A percentile compares a stretch with the other conserved stretches of the same genome.
Conservation (phyloP, 441 rosid species). For the Arabidopsis hybrid region DNA sequence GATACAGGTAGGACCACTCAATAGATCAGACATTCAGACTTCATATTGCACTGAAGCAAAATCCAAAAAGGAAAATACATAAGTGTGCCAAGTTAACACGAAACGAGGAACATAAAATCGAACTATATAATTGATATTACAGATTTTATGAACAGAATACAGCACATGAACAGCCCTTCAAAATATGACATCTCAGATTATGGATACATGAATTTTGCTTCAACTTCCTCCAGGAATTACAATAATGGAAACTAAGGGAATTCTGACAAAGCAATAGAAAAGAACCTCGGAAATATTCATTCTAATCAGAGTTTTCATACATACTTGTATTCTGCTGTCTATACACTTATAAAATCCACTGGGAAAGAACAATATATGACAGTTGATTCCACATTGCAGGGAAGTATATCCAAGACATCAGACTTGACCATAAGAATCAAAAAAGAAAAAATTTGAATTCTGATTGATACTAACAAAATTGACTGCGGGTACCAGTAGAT, state of each 20-base stretch:
- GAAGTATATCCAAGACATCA: slow-evolving; percentile 34
- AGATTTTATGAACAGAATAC: slow-evolving; percentile 19
- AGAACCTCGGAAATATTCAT: slow-evolving; percentile 38
- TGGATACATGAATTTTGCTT: slow-evolving; percentile 35
- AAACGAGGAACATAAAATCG: slow-evolving; percentile 21
- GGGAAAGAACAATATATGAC: slow-evolving; percentile 46
- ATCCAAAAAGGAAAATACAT: slow-evolving; percentile 13
- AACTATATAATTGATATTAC: slow-evolving; percentile 3
- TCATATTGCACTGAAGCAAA: slow-evolving; percentile 20
- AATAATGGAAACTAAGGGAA: slow-evolving; percentile 24
- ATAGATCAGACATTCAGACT: slow-evolving; percentile 13
- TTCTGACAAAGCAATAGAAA: slow-evolving; percentile 29
- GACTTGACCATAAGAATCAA: slow-evolving; percentile 38
- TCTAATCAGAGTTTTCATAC: slow-evolving; percentile 47
- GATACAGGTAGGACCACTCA: slow-evolving; percentile 19
- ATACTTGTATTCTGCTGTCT: slow-evolving; percentile 47
- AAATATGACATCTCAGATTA: slow-evolving; percentile 35
- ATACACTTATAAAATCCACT: slow-evolving; percentile 42
- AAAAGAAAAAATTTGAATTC: slow-evolving; percentile 33
- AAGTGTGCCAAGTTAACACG: slow-evolving; percentile 7
- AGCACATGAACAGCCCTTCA: slow-evolving; percentile 16
- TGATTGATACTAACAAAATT: slow-evolving; percentile 46
- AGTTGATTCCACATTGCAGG: slow-evolving; percentile 49
- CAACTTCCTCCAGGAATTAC: slow-evolving; percentile 39
- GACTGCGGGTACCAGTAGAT: slow-evolving; percentile 55